Conservation (phyloP, 208 protist species). For the Leishmania guyanensis region DNA sequence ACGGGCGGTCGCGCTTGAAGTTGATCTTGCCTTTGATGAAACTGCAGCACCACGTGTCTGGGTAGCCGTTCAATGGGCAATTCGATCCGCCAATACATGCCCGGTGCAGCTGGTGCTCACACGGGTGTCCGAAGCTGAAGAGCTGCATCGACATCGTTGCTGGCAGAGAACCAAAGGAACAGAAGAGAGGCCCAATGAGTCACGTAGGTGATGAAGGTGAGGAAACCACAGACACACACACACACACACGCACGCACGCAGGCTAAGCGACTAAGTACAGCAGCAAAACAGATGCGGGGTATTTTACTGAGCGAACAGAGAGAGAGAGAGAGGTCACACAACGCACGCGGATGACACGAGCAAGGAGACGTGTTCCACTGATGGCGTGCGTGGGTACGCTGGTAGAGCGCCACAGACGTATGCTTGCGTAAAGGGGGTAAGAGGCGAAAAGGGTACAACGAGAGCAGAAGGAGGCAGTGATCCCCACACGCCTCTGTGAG, state of each 20-base stretch:
- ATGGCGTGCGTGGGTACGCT: not conserved
- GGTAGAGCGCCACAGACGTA: not conserved
- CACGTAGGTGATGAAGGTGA: not conserved
- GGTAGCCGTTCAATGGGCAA: slow-evolving; percentile 89
- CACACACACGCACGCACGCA: not conserved
- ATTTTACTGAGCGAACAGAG: not conserved
- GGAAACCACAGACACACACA: not conserved
- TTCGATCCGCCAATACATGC: slow-evolving; percentile 84
- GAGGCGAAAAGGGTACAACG: not conserved
- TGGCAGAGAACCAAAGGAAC: not conserved
- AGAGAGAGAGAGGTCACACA: not conserved
- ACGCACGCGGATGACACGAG: not conserved
- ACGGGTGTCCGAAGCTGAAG: slow-evolving; percentile 90
- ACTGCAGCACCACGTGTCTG: slow-evolving; percentile 89
- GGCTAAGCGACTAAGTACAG: not conserved
- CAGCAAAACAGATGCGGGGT: no score
- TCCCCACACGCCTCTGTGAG: not conserved
- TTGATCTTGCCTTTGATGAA: slow-evolving; percentile 93
- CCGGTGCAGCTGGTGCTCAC: slow-evolving; percentile 87
- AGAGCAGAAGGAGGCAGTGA: not conserved
- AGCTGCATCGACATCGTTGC: slow-evolving; percentile 78
- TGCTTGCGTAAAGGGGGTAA: not conserved
- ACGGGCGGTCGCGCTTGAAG: slow-evolving; percentile 92
- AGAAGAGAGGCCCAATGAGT: not conserved
- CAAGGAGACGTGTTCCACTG: not conserved